Evolutionary conservation across 306 rosid genomes (phyloP).

Genomic region (Prunus mongolica): DNA sequence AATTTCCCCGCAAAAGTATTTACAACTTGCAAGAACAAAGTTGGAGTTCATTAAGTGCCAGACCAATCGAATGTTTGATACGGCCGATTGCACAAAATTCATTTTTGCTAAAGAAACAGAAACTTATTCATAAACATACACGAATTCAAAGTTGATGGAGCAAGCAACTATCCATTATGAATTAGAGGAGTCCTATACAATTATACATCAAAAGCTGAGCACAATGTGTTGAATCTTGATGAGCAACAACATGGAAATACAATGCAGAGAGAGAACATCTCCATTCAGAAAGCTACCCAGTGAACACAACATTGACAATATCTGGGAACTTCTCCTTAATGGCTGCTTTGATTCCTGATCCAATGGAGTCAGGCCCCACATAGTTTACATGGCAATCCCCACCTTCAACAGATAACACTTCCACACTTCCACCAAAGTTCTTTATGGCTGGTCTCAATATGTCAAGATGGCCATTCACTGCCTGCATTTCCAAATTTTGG

Average conservation of each 20-base stretch:
- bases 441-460: conserved; percentile 86
- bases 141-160: not conserved
- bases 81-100: not conserved
- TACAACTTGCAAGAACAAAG: not conserved
- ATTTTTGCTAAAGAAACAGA: not conserved
- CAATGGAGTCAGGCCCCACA: conserved; percentile 83
- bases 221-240: not conserved
- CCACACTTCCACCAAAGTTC: conserved; percentile 85
- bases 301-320: conserved; percentile 58
- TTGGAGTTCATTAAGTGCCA: not conserved
- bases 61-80: not conserved
- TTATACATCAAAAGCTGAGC: not conserved
- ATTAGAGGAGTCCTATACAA: not conserved
- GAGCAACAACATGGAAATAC: not conserved
- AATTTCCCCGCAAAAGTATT: not conserved
- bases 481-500: conserved; percentile 36
- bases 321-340: conserved; percentile 91
- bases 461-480: conserved; percentile 77
- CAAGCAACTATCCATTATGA: not conserved
- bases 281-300: conserved; percentile 26
- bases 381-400: conserved; percentile 65
- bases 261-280: not conserved
- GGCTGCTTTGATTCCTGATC: conserved; percentile 86
- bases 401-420: conserved; percentile 64
- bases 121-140: not conserved